Evolutionary conservation across 441 rosid species (phyloP).

Genomic region (Corymbia citriodora): DNA sequence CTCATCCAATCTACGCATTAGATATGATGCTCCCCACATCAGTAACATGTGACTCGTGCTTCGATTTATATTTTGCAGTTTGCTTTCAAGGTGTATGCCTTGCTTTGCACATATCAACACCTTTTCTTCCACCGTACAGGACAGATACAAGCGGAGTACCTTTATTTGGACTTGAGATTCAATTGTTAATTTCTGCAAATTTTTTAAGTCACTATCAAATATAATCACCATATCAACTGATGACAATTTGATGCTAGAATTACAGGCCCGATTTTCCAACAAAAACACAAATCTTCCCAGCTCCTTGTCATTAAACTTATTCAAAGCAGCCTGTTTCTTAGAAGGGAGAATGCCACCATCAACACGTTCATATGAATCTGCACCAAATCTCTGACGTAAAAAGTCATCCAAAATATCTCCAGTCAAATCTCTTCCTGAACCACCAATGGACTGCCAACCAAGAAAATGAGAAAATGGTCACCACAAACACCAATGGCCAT

Average conservation of each 20-base stretch:
- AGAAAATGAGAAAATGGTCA: background rate
- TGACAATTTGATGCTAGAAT: constrained; percentile 59
- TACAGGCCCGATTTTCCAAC: constrained; percentile 86
- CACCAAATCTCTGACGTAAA: constrained; percentile 73
- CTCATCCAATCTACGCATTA: constrained; percentile 58
- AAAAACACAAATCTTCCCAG: constrained; percentile 68
- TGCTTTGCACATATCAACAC: constrained; percentile 63
- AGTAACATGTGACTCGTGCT: constrained; percentile 51
- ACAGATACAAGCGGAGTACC: constrained; percentile 69
- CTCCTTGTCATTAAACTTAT: constrained; percentile 63
- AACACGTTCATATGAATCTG: constrained; percentile 71
- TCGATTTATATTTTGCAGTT: constrained; percentile 33
- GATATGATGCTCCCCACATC: constrained; percentile 77
- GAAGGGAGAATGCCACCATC: constrained; percentile 35
- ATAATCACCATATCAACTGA: constrained; percentile 70
- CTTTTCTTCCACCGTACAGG: constrained; percentile 79
- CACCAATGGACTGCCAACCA: constrained; percentile 50
- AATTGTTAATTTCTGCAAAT: constrained; percentile 64
- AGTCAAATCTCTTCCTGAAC: constrained; percentile 35
- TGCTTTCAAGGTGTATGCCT: constrained; percentile 37
- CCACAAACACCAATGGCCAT: background rate
- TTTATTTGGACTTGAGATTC: constrained; percentile 55
- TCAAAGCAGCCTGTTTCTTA: constrained; percentile 55
- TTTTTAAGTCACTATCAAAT: constrained; percentile 71
- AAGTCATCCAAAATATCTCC: constrained; percentile 93